Evolutionary conservation across 805 yeast species (phyloP).

Genomic region (Torulaspora maleeae): DNA sequence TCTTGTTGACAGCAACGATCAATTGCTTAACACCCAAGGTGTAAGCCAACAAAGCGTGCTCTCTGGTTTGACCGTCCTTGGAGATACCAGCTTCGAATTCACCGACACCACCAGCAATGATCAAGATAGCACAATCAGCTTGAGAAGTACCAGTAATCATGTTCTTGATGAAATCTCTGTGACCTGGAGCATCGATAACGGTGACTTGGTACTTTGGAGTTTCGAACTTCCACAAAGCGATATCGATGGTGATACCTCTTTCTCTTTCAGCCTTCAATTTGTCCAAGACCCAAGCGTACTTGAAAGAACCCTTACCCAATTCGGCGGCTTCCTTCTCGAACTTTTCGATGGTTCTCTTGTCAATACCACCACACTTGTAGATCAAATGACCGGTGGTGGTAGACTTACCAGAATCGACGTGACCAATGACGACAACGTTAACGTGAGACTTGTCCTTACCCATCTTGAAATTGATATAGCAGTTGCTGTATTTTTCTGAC

Average conservation of each 20-base stretch:
- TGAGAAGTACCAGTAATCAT: slow-evolving; percentile 94
- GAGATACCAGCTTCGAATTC: slow-evolving; percentile 95
- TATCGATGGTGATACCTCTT: slow-evolving; percentile 95
- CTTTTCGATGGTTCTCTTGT: slow-evolving; percentile 98
- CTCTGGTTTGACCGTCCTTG: slow-evolving; percentile 93
- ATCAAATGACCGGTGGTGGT: slow-evolving; percentile 99
- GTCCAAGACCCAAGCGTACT: slow-evolving; percentile 97
- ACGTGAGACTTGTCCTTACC: slow-evolving; percentile 97
- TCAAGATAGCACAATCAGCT: slow-evolving; percentile 88
- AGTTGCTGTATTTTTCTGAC: slow-evolving; percentile 13
- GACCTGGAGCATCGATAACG: slow-evolving; percentile 94
- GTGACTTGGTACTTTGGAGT: slow-evolving; percentile 86
- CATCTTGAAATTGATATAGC: slow-evolving; percentile 36
- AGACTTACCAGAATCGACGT: slow-evolving; percentile 99
- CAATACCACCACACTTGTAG: slow-evolving; percentile 99
- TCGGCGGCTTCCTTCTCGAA: slow-evolving; percentile 98
- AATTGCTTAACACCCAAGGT: slow-evolving; percentile 84
- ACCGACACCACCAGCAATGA: slow-evolving; percentile 90
- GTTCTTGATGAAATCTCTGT: slow-evolving; percentile 94
- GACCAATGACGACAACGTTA: slow-evolving; percentile 99
- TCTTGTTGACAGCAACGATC: slow-evolving; percentile 89
- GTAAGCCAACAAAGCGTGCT: slow-evolving; percentile 86
- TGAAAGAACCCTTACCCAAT: slow-evolving; percentile 95
- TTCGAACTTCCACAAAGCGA: slow-evolving; percentile 89
- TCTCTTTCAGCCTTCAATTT: slow-evolving; percentile 94